A percentile compares a stretch with the other conserved stretches of the same genome.
phyloP scores from a whole-genome alignment of 176 grass and related monocot species.

The Zea mays region Zm-B73-REFERENCE-NAM-5.0 NC_050104.1:73549001-73549500 shows the following conservation, averaged over 20 bases:
- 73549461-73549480: too few relatives aligned
- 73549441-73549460: too few relatives aligned
- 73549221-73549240: neutral
- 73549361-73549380: neutral
- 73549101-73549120: neutral
- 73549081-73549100: neutral
- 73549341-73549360: neutral
- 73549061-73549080: neutral
- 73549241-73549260: neutral
- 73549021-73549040: constrained; percentile 7
- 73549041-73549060: neutral
- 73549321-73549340: neutral
- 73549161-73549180: neutral
- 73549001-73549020: neutral
- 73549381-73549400: neutral
- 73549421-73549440: too few relatives aligned
- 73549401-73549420: too few relatives aligned
- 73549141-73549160: neutral
- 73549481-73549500: too few relatives aligned
- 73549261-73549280: neutral
- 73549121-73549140: too few relatives aligned
- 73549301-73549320: neutral
- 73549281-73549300: neutral
- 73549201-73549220: too few relatives aligned
- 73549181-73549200: too few relatives aligned